Percentiles rank a stretch among this genome's conserved stretches.
These are phyloP conservation scores for Nectriaceae sp. DNA, from an alignment of 2,329 filamentous ascomycete genomes.

Conservation along the genomic window DNA sequence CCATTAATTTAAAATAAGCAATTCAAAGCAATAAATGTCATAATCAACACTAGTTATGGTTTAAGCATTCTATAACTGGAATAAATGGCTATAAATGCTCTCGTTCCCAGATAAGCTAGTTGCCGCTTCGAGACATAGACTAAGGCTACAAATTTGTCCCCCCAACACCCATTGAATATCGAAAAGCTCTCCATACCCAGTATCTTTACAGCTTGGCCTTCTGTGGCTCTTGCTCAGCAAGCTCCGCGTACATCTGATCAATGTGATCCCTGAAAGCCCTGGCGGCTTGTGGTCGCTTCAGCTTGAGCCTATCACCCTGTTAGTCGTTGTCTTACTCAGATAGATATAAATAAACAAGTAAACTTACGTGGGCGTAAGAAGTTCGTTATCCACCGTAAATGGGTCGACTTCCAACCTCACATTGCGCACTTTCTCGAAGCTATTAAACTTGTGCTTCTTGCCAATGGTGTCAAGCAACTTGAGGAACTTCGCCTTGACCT, in stretches of 20 bases:
- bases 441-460: conserved; percentile 85
- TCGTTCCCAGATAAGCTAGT: not conserved
- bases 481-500: conserved; percentile 73
- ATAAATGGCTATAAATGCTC: not conserved
- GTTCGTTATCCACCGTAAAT: conserved; percentile 90
- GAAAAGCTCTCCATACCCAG: not conserved
- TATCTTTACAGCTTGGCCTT: conserved; percentile 28
- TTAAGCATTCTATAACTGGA: no score
- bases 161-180: conserved; percentile 1
- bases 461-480: conserved; percentile 78
- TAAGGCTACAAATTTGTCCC: not conserved
- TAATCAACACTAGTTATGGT: no score
- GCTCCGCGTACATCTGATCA: conserved; percentile 58
- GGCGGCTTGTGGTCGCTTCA: conserved; percentile 59
- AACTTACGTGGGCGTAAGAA: conserved; percentile 84
- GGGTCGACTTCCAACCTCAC: conserved; percentile 80
- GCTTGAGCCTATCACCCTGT: conserved; percentile 51
- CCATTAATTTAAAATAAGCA: no score
- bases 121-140: conserved; percentile 2
- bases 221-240: conserved; percentile 28
- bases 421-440: conserved; percentile 80
- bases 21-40: no score
- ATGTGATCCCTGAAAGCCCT: conserved; percentile 56
- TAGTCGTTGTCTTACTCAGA: conserved; percentile 3
- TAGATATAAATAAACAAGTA: not conserved